Percentiles rank a stretch among this genome's conserved stretches.
Evolutionary conservation across 495 filamentous ascomycete genomes (phyloP).

Genomic region (Saxophila tyrrhenica): DNA sequence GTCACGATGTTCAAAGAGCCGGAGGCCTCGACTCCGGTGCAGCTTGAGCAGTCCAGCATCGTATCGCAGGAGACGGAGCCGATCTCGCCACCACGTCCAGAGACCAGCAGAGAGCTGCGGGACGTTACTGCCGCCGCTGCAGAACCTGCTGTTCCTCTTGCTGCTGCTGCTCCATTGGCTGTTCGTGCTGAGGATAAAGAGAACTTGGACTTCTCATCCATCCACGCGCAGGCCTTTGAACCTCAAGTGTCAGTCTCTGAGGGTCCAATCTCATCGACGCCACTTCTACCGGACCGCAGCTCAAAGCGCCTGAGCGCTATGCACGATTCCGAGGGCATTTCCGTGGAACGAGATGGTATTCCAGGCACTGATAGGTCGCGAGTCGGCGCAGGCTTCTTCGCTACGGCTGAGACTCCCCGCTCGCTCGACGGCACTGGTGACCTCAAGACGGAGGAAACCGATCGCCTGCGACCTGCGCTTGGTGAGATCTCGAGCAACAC

Average conservation of each 20-base stretch:
- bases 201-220: conserved; percentile 22
- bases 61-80: conserved; percentile 18
- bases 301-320: conserved; percentile 7
- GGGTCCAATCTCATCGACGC: neutral
- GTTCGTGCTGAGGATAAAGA: neutral
- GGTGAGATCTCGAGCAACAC: neutral
- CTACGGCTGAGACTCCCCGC: conserved; percentile 1
- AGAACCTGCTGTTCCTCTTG: conserved; percentile 4
- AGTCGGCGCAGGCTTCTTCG: conserved; percentile 15
- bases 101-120: neutral
- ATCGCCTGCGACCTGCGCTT: neutral
- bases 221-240: conserved; percentile 21
- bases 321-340: neutral
- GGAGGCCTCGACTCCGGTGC: neutral
- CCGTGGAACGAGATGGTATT: neutral
- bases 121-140: conserved; percentile 3
- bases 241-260: neutral
- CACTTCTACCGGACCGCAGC: conserved; percentile 12
- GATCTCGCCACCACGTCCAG: neutral
- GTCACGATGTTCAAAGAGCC: neutral
- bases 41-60: conserved; percentile 8
- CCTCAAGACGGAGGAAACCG: neutral
- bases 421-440: neutral
- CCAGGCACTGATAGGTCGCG: conserved; percentile 12
- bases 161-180: conserved; percentile 11